phyloP scores from a whole-genome alignment of 1,284 basidiomycete species.

The Wolfiporia cocos region DNA sequence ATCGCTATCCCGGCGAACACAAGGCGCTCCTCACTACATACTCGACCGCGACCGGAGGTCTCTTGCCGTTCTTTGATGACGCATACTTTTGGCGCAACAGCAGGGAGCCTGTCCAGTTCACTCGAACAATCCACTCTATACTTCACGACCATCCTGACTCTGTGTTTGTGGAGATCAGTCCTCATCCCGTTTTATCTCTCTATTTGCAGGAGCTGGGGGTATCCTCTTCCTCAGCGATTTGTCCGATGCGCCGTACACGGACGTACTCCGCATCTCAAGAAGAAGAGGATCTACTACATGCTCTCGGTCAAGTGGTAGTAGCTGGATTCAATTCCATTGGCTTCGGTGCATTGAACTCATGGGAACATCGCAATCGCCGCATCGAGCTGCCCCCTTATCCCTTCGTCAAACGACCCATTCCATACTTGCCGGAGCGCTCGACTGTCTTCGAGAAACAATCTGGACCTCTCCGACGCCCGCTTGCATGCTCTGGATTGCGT shows the following conservation, averaged over 20 bases:
- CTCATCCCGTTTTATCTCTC: constrained; percentile 30
- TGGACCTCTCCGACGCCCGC: constrained; percentile 19
- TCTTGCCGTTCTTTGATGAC: constrained; percentile 13
- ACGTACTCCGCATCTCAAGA: neutral
- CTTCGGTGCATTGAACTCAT: constrained; percentile 8
- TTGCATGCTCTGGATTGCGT: constrained; percentile 28
- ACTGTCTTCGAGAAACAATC: constrained; percentile 9
- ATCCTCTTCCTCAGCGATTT: constrained; percentile 17
- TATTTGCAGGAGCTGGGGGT: constrained; percentile 24
- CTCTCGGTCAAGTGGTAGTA: constrained; percentile 10
- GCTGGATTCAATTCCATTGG: constrained; percentile 12
- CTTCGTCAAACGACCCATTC: constrained; percentile 12
- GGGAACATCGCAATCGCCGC: neutral
- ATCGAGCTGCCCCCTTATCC: constrained; percentile 11
- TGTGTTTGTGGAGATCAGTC: constrained; percentile 27
- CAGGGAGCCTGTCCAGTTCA: constrained; percentile 28
- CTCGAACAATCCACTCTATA: constrained; percentile 16
- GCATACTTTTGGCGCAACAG: constrained; percentile 33
- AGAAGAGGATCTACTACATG: constrained; percentile 3
- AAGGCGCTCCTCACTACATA: constrained; percentile 13
- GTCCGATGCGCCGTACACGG: constrained; percentile 23
- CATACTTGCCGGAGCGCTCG: constrained; percentile 5
- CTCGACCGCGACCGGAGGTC: constrained; percentile 21
- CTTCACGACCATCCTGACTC: constrained; percentile 14
- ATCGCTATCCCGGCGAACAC: constrained; percentile 14